Percentiles rank a stretch among this genome's conserved stretches.
These are phyloP conservation scores for Globisporangium megalacanthum DNA, from an alignment of 352 stramenopile genomes.

Conservation along the genomic window DNA sequence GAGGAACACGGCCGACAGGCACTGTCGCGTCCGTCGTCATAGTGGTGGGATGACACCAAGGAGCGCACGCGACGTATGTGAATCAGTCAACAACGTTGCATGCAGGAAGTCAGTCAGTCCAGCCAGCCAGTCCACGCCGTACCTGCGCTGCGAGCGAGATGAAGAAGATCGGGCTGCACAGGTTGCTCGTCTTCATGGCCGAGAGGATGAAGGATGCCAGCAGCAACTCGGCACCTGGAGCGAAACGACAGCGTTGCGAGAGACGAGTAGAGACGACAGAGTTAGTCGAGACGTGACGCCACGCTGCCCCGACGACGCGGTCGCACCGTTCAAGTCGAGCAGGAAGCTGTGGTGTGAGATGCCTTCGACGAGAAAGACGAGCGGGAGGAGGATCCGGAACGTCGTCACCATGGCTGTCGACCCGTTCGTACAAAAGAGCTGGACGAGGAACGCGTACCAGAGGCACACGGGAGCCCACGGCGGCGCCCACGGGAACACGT, in stretches of 20 bases:
- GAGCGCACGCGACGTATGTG: background rate
- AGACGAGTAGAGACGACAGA: no score
- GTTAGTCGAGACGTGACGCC: no score
- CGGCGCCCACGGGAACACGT: conserved; percentile 84
- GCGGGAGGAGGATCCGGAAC: conserved; percentile 76
- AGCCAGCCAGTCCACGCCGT: background rate
- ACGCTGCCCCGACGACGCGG: background rate
- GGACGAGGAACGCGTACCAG: conserved; percentile 88
- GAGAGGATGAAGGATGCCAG: conserved; percentile 84
- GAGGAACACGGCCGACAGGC: conserved; percentile 74
- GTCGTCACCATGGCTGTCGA: conserved; percentile 82
- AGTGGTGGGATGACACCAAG: background rate
- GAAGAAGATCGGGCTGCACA: conserved; percentile 82
- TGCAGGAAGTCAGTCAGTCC: background rate
- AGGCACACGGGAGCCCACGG: conserved; percentile 86
- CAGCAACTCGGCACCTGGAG: conserved; percentile 67
- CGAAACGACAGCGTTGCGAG: background rate
- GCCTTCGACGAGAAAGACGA: conserved; percentile 83
- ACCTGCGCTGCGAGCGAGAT: conserved; percentile 77
- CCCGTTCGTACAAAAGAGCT: conserved; percentile 83
- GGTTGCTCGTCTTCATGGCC: conserved; percentile 80
- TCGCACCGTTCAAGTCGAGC: conserved; percentile 80
- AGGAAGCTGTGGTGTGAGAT: conserved; percentile 88
- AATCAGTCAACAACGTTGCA: background rate
- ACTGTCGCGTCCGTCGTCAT: conserved; percentile 22